Percentiles rank a stretch among this genome's conserved stretches.
Evolutionary conservation across 805 yeast species (phyloP).

Genomic region (Lachancea lanzarotensis): DNA sequence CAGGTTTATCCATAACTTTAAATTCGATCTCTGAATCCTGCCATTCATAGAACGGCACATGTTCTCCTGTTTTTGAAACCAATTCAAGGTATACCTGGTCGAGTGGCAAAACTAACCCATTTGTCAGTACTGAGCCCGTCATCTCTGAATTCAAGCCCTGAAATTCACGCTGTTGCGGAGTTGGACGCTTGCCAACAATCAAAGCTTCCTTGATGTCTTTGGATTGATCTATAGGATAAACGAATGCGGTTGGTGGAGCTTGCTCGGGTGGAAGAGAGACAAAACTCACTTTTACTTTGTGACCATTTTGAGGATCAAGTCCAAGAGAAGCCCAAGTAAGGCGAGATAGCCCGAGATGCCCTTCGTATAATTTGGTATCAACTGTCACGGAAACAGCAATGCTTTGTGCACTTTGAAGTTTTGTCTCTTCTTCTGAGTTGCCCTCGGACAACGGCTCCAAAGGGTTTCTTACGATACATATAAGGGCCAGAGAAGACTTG

Average conservation of each 20-base stretch:
- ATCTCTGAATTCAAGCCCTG: constrained; percentile 7
- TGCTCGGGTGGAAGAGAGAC: constrained; percentile 40
- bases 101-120: constrained; percentile 11
- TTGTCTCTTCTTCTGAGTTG: neutral
- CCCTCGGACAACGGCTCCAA: constrained; percentile 13
- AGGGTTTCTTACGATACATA: constrained; percentile 26
- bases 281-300: constrained; percentile 38
- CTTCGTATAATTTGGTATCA: constrained; percentile 9
- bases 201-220: neutral
- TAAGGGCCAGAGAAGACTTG: constrained; percentile 24
- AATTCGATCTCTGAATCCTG: constrained; percentile 7
- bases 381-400: constrained; percentile 15
- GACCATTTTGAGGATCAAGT: constrained; percentile 34
- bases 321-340: constrained; percentile 39
- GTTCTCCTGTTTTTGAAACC: constrained; percentile 9
- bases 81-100: constrained; percentile 14
- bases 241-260: constrained; percentile 3
- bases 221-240: constrained; percentile 1
- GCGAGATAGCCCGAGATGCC: constrained; percentile 42
- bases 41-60: constrained; percentile 7
- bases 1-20: constrained; percentile 10
- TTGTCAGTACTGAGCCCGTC: constrained; percentile 13
- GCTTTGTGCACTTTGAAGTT: constrained; percentile 15
- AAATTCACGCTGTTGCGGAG: neutral
- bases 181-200: neutral